Conservation (phyloP, 164 flowering plant genomes). For the Magnolia kwangsiensis region DNA sequence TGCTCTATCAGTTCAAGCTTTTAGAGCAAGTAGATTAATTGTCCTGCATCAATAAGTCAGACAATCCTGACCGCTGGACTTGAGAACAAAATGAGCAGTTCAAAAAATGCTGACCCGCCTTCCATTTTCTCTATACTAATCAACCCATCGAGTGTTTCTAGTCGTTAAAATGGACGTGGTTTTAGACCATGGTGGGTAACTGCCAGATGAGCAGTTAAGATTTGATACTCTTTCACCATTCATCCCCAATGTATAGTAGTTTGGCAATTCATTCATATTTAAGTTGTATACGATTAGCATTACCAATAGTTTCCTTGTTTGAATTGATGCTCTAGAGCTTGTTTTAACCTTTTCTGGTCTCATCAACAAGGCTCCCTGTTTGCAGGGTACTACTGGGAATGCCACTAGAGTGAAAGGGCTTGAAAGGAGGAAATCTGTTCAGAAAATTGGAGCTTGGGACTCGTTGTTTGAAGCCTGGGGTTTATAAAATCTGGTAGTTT, state of each 20-base stretch:
- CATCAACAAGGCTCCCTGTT: conserved; percentile 1
- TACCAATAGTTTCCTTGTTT: not conserved
- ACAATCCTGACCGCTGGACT: too few relatives aligned
- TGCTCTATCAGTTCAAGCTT: too few relatives aligned
- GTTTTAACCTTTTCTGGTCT: not conserved
- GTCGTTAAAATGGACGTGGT: too few relatives aligned
- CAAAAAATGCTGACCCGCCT: too few relatives aligned
- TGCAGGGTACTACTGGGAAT: conserved; percentile 38
- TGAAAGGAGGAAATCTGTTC: conserved; percentile 22
- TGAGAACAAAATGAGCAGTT: not conserved
- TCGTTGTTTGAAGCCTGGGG: conserved; percentile 32
- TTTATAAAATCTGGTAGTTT: conserved; percentile 10
- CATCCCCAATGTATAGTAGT: not conserved
- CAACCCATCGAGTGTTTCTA: too few relatives aligned
- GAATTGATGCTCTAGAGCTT: not conserved
- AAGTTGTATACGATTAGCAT: not conserved
- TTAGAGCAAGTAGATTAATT: too few relatives aligned
- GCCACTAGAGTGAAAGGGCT: conserved; percentile 26
- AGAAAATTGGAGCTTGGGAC: conserved; percentile 33
- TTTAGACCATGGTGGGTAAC: too few relatives aligned
- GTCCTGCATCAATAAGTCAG: too few relatives aligned
- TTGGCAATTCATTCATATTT: not conserved
- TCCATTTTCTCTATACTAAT: too few relatives aligned
- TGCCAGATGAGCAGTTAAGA: too few relatives aligned
- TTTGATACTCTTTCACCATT: too few relatives aligned